Evolutionary conservation across 345 rosid genomes (phyloP).

Genomic region (Ceriops tagal): DNA sequence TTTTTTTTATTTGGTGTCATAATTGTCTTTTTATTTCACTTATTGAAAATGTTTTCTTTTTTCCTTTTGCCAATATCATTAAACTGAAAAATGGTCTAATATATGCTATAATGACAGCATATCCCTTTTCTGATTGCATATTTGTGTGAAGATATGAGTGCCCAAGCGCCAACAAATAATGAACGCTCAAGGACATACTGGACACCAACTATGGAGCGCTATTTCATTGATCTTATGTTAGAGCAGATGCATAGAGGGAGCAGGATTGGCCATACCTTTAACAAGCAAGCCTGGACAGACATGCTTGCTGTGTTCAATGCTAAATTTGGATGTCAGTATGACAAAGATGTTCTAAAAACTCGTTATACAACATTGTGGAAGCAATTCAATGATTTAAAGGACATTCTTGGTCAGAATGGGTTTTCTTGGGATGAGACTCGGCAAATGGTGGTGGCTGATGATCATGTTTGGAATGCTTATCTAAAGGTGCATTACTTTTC

Average conservation of each 20-base stretch:
- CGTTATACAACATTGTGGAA: conserved; percentile 77
- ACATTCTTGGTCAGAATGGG: conserved; percentile 60
- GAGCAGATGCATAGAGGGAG: conserved; percentile 78
- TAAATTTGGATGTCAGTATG: conserved; percentile 69
- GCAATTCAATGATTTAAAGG: conserved; percentile 68
- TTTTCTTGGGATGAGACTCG: conserved; percentile 78
- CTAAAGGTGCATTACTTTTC: conserved; percentile 48
- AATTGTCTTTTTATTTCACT: too few relatives aligned
- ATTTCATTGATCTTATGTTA: conserved; percentile 80
- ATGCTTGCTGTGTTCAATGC: conserved; percentile 64
- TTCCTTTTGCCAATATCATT: too few relatives aligned
- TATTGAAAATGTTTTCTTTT: too few relatives aligned
- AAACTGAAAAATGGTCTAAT: neutral
- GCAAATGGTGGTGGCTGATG: conserved; percentile 71
- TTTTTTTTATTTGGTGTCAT: too few relatives aligned
- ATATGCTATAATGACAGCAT: neutral
- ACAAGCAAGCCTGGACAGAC: conserved; percentile 77
- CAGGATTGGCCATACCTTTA: conserved; percentile 75
- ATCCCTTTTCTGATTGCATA: neutral
- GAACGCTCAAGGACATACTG: conserved; percentile 79
- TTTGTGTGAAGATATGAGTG: conserved; percentile 30
- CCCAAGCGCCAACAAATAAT: conserved; percentile 36
- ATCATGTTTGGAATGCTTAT: conserved; percentile 55
- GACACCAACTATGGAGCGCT: conserved; percentile 84
- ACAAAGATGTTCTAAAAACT: conserved; percentile 70